Conservation (phyloP, 2,329 filamentous ascomycete genomes). For the Diplodia scrobiculata region DNA sequence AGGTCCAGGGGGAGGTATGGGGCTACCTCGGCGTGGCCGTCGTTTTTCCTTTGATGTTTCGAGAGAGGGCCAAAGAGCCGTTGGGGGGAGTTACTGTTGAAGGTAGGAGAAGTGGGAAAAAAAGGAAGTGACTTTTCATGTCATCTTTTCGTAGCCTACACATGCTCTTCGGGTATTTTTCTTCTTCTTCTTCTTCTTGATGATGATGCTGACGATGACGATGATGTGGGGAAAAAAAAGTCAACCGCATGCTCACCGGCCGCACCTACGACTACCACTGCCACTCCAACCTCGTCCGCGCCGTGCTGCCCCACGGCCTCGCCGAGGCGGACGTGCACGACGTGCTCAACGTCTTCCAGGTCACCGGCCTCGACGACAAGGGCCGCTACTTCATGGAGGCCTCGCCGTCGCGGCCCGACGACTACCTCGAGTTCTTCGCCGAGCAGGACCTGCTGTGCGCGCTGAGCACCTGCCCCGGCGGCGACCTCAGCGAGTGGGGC, state of each 20-base stretch:
- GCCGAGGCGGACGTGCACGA: conserved; percentile 77
- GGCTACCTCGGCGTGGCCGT: background rate
- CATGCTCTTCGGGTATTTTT: background rate
- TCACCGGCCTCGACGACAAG: conserved; percentile 71
- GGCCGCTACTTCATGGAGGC: conserved; percentile 73
- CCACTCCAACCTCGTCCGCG: conserved; percentile 76
- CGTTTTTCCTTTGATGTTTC: background rate
- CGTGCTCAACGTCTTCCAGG: conserved; percentile 83
- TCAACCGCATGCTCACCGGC: conserved; percentile 72
- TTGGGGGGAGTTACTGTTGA: background rate
- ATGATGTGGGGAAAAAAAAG: conserved; percentile 38
- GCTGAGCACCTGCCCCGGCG: conserved; percentile 72
- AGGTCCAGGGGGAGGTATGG: conserved; percentile 4
- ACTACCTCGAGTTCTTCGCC: conserved; percentile 73
- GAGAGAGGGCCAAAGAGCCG: background rate
- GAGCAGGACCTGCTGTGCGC: conserved; percentile 73
- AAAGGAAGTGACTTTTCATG: background rate
- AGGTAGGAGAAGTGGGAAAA: background rate
- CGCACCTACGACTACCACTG: conserved; percentile 78
- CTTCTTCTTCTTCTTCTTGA: background rate
- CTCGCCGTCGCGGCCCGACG: conserved; percentile 37
- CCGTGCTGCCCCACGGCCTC: conserved; percentile 68
- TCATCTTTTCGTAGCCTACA: background rate
- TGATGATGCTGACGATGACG: background rate
- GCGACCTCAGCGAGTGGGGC: conserved; percentile 79